Percentiles rank a stretch among this genome's conserved stretches.
Evolutionary conservation across 768 basidiomycete species (phyloP).

Genomic region (Rhodotorula paludigena): DNA sequence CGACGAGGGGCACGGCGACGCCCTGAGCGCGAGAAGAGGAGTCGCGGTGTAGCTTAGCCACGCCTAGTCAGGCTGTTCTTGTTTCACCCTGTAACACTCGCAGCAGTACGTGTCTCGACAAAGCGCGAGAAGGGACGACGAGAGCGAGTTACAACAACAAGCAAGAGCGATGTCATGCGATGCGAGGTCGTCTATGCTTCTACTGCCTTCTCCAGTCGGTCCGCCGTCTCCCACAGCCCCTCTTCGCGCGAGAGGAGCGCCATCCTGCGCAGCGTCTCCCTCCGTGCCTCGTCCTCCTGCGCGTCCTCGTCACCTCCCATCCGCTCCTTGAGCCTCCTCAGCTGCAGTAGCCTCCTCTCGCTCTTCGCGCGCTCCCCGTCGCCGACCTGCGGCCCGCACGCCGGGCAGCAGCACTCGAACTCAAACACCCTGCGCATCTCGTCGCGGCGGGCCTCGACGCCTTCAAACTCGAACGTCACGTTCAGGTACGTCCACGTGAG

Average conservation of each 20-base stretch:
- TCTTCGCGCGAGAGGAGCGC: constrained; percentile 23
- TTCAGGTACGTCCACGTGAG: constrained; percentile 32
- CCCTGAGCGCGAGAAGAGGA: neutral
- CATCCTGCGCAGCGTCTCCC: constrained; percentile 2
- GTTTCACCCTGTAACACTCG: no score
- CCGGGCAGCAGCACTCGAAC: constrained; percentile 29
- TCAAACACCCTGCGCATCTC: constrained; percentile 33
- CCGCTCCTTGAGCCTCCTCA: constrained; percentile 26
- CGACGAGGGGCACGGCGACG: no score
- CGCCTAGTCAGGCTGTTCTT: no score
- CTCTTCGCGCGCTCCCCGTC: constrained; percentile 7
- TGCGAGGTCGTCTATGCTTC: neutral
- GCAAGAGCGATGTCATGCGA: fast-evolving
- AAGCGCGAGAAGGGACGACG: neutral
- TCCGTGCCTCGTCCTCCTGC: neutral
- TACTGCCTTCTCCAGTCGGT: constrained; percentile 2
- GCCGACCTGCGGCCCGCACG: constrained; percentile 1
- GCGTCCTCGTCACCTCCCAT: neutral
- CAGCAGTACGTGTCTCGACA: no score
- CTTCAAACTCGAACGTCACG: constrained; percentile 34
- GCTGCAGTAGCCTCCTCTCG: constrained; percentile 22
- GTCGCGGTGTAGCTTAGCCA: no score
- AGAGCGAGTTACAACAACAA: neutral
- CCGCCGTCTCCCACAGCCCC: constrained; percentile 29
- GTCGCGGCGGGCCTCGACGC: constrained; percentile 10